Evolutionary conservation across 331 rosid genomes (phyloP), one percentile per base, ranked within the genome.

Genomic region (Rosa hybrid): DNA sequence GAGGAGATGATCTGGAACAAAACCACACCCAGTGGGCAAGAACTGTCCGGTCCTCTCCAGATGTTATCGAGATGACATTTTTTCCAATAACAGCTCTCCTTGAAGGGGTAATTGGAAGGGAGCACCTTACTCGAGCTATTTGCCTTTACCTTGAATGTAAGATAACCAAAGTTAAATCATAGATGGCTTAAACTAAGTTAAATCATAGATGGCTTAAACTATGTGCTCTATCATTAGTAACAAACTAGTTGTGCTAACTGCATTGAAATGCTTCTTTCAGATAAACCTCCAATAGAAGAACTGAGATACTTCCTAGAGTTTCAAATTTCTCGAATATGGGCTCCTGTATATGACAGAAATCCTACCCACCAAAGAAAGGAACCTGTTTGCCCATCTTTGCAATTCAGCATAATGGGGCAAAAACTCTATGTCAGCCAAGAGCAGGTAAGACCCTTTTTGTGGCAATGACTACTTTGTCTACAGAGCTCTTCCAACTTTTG

Each of bases 331-430:
- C 85, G 88, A 50, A 81, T 92, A 51, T 94, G 98, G 97, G 97
- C 97, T 83, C 97, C 98, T 60, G 59, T 90, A 71, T 78, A 64
- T 14, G 94, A 91, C 76, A 86, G 82, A 71, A 81, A 90, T 81
- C 90, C 89, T 70, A 95, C 94, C 68, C 98, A 82, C 80, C 97
- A 87, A 86, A 89, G 98, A 80, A 94, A 94, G 86, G 97, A 94
- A 86, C 98, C 97, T 69, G 95, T 92, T 76, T 94, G 97, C 83
- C 97, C 97, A 75, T 94, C 91, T 81, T 86, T 94, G 81, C 98
- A 92, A 57, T 94, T 94, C 89, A 94, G 98, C 83, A 87, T 94
- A 76, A 94, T 94, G 98, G 97, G 98, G 74, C 97, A 94, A 79
- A 94, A 92, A 73, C 92, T 94, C 49, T 87, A 92, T 42, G 90